Evolutionary conservation across 1,284 basidiomycete genomes (phyloP).

Genomic region (Ceratobasidium sp.): DNA sequence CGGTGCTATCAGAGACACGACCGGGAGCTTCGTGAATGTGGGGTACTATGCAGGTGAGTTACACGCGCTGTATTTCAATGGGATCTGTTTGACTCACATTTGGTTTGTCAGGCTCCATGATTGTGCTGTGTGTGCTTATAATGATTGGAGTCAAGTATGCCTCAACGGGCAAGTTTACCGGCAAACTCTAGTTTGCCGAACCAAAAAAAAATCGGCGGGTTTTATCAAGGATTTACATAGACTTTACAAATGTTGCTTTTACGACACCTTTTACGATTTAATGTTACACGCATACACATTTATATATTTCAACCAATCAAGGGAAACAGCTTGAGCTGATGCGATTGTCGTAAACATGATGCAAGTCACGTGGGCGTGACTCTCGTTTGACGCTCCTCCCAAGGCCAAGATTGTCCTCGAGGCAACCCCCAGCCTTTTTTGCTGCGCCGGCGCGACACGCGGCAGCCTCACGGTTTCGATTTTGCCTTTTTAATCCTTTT

Average conservation of each 20-base stretch:
- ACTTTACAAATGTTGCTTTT: conserved; percentile 20
- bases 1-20: conserved; percentile 66
- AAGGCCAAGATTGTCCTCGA: conserved; percentile 34
- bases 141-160: conserved; percentile 48
- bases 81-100: conserved; percentile 3
- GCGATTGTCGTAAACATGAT: not conserved
- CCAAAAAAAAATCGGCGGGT: not conserved
- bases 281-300: conserved; percentile 19
- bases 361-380: conserved; percentile 11
- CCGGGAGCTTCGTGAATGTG: conserved; percentile 65
- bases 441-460: conserved; percentile 39
- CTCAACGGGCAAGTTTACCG: conserved; percentile 24
- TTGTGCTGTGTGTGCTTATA: conserved; percentile 54
- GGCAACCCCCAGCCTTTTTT: conserved; percentile 22
- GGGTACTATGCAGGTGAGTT: conserved; percentile 71
- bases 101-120: conserved; percentile 51
- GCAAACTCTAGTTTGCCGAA: conserved; percentile 17
- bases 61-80: conserved; percentile 47
- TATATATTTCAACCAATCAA: not conserved
- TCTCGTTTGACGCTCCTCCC: conserved; percentile 5
- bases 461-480: conserved; percentile 30
- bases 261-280: conserved; percentile 15
- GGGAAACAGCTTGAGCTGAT: not conserved
- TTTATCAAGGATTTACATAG: conserved; percentile 22
- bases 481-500: conserved; percentile 37